Base-by-base conservation (phyloP, 1,284 basidiomycete genomes). In the Boletellus deceptivus region DNA sequence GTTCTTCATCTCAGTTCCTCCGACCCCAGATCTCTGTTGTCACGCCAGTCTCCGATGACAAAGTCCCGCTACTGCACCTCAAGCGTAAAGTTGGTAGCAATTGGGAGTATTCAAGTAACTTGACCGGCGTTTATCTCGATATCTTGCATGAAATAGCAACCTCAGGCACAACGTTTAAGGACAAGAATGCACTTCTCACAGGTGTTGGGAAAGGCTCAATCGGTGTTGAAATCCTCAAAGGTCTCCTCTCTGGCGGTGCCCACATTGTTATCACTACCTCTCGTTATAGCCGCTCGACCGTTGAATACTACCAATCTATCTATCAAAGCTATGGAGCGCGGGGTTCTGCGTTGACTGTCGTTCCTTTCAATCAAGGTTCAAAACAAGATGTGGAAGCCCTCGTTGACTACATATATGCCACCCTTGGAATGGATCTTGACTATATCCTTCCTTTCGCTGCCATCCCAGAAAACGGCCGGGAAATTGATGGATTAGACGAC, bases 361-460 rank as follows among this genome's bases (percentile, higher is more conserved):
- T 99, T 27, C 96, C 96, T 33, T 98, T 98, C 84, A 99, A 99
- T 68, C 95, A 97, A 72, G 94, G 89, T 44, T 98, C 96, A 13
- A 95, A 92, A 74, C 95, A 98, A 71, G 97, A 99, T 63, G 91
- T 96, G 37, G 95, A 99, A 67, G 92, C 93, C 10, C 83, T 99
- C 49, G 86, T 99, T 61, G 95, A 98, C 74, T 99, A 99, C 73
- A 96, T 99, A 71, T 99, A 98, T 75, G 84, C 89, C 40, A 94
- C 87, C 39, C 84, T 98, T 52, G 88, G 89, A 43, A 84, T 99
- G 75, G 96, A 99, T 74, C 82, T 99, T 55, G 96, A 99, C 74
- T 98, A 98, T 74, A 91, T 99, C 63, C 83, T 98, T 56, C 96
- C 96, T 37, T 99, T 99, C 72, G 97, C 96, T 50, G 97, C 95